A percentile compares a stretch with the other conserved stretches of the same genome.
phyloP scores from a whole-genome alignment of 2,329 filamentous ascomycete species.

The Daldinia sp. region DNA sequence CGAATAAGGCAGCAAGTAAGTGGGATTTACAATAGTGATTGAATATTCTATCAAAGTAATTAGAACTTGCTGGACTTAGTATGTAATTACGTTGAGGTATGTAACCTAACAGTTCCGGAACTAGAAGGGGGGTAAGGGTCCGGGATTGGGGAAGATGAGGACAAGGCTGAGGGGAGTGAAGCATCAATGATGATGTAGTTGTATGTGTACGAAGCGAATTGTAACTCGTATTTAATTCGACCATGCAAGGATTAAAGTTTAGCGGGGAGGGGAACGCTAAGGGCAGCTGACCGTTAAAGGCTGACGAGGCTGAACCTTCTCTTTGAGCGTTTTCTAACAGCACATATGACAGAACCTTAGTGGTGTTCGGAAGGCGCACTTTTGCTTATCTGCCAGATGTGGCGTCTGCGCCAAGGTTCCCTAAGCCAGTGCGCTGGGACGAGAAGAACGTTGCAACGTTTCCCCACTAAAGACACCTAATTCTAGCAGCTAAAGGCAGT shows the following conservation, averaged over 20 bases:
- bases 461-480: neutral
- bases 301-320: conserved; percentile 35
- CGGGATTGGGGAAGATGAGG: neutral
- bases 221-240: neutral
- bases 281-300: conserved; percentile 32
- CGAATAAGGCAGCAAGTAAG: conserved; percentile 16
- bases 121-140: conserved; percentile 4
- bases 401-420: conserved; percentile 23
- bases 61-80: neutral
- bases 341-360: neutral
- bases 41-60: conserved; percentile 12
- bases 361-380: neutral
- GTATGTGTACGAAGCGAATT: neutral
- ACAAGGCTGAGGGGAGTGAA: conserved; percentile 37
- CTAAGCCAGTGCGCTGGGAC: conserved; percentile 19
- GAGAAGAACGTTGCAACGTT: neutral
- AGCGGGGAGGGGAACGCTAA: conserved; percentile 18
- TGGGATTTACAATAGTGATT: conserved; percentile 10
- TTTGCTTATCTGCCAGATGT: conserved; percentile 16
- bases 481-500: neutral
- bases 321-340: neutral
- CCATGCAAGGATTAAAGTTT: conserved; percentile 34
- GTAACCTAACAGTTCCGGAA: conserved; percentile 16
- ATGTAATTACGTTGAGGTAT: neutral
- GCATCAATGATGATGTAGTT: conserved; percentile 36